phyloP scores from a whole-genome alignment of 176 grass and related monocot species.

The Oryza punctata region DNA sequence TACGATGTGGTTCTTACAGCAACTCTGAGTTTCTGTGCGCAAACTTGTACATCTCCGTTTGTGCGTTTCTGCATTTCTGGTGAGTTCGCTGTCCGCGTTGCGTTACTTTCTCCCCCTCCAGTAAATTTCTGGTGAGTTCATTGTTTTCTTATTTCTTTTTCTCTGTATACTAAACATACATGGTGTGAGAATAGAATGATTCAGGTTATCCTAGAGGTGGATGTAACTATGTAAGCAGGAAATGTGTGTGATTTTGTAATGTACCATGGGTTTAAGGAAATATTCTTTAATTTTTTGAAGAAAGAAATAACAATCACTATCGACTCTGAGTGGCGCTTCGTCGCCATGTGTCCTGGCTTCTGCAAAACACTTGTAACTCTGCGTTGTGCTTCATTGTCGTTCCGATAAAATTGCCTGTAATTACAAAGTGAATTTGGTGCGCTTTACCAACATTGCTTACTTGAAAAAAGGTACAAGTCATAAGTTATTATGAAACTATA shows the following conservation, averaged over 20 bases:
- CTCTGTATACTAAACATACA: constrained; percentile 45
- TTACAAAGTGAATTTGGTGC: background rate
- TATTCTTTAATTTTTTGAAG: constrained; percentile 38
- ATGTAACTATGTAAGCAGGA: constrained; percentile 40
- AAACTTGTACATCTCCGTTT: constrained; percentile 54
- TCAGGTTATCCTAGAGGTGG: constrained; percentile 36
- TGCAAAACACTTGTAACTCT: background rate
- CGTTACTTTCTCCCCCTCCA: constrained; percentile 11
- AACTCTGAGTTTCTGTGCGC: constrained; percentile 42
- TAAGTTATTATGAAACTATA: too few species aligned
- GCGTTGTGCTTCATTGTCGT: background rate
- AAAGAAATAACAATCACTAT: constrained; percentile 13
- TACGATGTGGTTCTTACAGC: constrained; percentile 40
- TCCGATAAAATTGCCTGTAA: background rate
- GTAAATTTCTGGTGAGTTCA: constrained; percentile 1
- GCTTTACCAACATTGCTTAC: background rate
- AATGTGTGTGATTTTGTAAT: constrained; percentile 33
- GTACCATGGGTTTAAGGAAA: constrained; percentile 37
- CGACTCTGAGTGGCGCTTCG: background rate
- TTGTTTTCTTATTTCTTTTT: constrained; percentile 33
- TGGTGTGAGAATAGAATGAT: constrained; percentile 49
- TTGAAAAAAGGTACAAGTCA: too few species aligned
- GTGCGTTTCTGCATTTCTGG: constrained; percentile 33
- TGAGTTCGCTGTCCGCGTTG: constrained; percentile 34
- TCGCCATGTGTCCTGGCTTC: background rate